Percentiles rank a stretch among this genome's conserved stretches.
Evolutionary conservation across 345 rosid species (phyloP).

Genomic region (Psidium guajava): DNA sequence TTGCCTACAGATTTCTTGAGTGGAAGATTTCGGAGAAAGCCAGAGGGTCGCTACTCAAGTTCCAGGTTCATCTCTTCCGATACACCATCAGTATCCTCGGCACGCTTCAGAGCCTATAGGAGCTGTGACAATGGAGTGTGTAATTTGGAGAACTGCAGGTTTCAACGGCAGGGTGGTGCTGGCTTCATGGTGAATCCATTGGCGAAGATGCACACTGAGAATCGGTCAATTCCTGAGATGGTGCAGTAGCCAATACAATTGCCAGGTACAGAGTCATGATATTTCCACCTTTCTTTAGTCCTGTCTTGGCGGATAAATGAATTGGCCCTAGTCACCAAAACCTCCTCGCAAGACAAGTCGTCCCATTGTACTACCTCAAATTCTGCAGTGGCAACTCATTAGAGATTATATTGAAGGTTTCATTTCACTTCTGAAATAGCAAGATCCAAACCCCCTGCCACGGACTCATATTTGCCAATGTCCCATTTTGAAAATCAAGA

Average conservation of each 20-base stretch:
- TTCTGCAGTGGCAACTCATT: background rate
- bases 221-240: constrained; percentile 14
- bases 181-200: constrained; percentile 77
- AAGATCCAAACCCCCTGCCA: background rate
- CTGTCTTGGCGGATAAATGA: background rate
- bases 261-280: background rate
- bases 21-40: constrained; percentile 73
- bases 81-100: constrained; percentile 11
- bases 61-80: constrained; percentile 31
- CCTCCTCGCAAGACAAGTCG: background rate
- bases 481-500: background rate
- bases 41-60: constrained; percentile 23
- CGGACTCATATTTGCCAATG: background rate
- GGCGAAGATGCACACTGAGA: constrained; percentile 51
- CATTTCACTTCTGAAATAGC: background rate
- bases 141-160: constrained; percentile 32
- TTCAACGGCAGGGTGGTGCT: constrained; percentile 30
- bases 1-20: constrained; percentile 63
- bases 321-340: background rate
- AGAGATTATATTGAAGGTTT: background rate
- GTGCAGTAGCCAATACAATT: constrained; percentile 4
- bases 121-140: constrained; percentile 21
- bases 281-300: background rate
- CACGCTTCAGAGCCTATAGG: constrained; percentile 18
- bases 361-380: background rate